A percentile compares a stretch with the other conserved stretches of the same genome.
Conservation (phyloP, 2,329 filamentous ascomycete genomes). For the Paraphoma sp. region DNA sequence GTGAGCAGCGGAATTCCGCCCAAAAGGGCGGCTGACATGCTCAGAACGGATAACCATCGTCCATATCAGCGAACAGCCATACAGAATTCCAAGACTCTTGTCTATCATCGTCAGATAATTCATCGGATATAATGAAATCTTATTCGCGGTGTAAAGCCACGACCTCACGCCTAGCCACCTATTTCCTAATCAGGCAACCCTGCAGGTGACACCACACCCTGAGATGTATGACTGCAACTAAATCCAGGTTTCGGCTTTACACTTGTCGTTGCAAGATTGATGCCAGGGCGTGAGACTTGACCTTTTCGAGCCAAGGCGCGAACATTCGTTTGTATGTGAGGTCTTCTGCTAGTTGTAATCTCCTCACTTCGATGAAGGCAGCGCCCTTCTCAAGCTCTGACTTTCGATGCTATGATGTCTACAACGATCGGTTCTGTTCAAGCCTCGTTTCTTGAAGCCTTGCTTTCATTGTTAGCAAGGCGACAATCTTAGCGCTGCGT, state of each 20-base stretch:
- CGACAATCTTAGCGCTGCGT: background rate
- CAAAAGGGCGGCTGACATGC: background rate
- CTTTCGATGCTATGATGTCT: too few relatives aligned
- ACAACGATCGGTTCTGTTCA: too few relatives aligned
- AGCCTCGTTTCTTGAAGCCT: background rate
- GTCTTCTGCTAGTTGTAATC: too few relatives aligned
- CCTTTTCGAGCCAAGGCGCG: background rate
- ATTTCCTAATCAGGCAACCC: too few relatives aligned
- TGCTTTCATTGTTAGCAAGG: background rate
- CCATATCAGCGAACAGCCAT: too few relatives aligned
- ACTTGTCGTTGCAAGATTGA: background rate
- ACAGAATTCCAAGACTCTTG: background rate
- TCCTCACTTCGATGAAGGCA: too few relatives aligned
- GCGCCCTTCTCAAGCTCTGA: too few relatives aligned
- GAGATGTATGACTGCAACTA: background rate
- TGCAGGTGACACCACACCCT: too few relatives aligned
- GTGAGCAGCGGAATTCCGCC: background rate
- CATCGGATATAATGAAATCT: background rate
- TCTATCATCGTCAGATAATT: background rate
- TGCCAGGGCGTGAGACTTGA: background rate
- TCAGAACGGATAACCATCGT: background rate
- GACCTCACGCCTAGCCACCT: background rate
- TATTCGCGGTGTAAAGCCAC: background rate
- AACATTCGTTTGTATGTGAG: background rate
- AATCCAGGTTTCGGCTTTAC: background rate